Conservation (phyloP, 2,329 filamentous ascomycete species). For the Diplodia intermedia region DNA sequence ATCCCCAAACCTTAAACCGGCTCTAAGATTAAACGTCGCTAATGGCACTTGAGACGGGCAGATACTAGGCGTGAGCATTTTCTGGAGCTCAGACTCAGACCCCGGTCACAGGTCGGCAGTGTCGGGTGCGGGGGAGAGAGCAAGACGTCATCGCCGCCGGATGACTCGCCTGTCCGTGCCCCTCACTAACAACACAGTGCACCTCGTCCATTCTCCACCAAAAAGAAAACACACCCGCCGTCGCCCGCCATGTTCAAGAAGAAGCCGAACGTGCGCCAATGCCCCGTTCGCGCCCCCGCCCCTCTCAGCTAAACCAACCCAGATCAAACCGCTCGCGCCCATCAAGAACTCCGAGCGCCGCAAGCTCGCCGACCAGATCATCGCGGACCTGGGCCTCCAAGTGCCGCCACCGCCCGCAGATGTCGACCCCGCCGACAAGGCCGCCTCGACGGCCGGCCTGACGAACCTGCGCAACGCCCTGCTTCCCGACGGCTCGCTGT, state of each 20-base stretch:
- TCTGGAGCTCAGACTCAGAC: neutral
- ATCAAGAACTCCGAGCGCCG: constrained; percentile 71
- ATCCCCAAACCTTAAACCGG: neutral
- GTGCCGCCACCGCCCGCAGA: constrained; percentile 50
- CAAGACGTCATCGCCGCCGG: constrained; percentile 8
- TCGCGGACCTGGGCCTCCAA: constrained; percentile 64
- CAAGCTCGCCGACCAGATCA: constrained; percentile 71
- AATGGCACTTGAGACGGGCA: neutral
- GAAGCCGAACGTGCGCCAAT: constrained; percentile 60
- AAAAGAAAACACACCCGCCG: neutral
- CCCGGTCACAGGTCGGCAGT: too few species aligned
- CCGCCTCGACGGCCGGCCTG: constrained; percentile 52
- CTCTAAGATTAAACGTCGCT: neutral
- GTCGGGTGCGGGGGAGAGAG: neutral
- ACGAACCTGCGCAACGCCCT: constrained; percentile 64
- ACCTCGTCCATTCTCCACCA: neutral
- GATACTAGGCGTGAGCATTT: neutral
- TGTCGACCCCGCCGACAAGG: constrained; percentile 52
- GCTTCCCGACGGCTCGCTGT: constrained; percentile 67
- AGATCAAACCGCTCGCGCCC: constrained; percentile 72
- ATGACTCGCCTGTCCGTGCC: constrained; percentile 13
- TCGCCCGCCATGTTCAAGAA: constrained; percentile 65
- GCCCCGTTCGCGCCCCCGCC: neutral
- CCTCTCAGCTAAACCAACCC: constrained; percentile 23
- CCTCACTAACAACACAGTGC: constrained; percentile 7